A percentile compares a stretch with the other conserved stretches of the same genome.
Evolutionary conservation across 805 yeast species (phyloP).

Genomic region (Hagleromyces aurorensis): DNA sequence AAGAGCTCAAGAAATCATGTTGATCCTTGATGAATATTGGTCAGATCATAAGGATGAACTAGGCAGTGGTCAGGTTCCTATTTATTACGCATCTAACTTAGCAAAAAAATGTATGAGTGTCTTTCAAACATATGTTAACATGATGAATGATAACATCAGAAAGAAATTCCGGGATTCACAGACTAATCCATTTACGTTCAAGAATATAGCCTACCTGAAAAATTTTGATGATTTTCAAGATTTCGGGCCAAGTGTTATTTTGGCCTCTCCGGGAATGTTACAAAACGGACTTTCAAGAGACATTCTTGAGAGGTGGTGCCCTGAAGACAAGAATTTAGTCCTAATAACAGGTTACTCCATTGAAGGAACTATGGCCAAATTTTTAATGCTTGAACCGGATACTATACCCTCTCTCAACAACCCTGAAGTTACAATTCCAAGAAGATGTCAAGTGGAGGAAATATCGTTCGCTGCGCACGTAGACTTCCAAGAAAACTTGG

Average conservation of each 20-base stretch:
- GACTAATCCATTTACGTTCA: conserved; percentile 85
- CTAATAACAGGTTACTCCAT: conserved; percentile 95
- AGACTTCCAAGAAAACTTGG: conserved; percentile 87
- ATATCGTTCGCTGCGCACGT: conserved; percentile 99
- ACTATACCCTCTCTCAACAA: conserved; percentile 80
- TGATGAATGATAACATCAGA: conserved; percentile 92
- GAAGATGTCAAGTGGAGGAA: conserved; percentile 83
- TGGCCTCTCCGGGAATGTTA: conserved; percentile 97
- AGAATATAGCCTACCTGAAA: conserved; percentile 70
- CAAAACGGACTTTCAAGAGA: conserved; percentile 94
- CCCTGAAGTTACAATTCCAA: conserved; percentile 77
- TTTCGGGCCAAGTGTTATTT: conserved; percentile 89
- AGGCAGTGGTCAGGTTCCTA: conserved; percentile 48
- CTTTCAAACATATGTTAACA: conserved; percentile 89
- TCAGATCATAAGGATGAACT: conserved; percentile 72
- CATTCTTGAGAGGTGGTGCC: conserved; percentile 92
- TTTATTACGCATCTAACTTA: conserved; percentile 85
- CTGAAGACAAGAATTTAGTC: conserved; percentile 84
- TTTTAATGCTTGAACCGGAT: conserved; percentile 76
- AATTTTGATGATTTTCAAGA: conserved; percentile 83
- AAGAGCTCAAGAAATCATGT: conserved; percentile 86
- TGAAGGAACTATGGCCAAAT: conserved; percentile 97
- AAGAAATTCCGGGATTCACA: conserved; percentile 67
- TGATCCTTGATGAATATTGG: conserved; percentile 96
- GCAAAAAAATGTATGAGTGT: conserved; percentile 97